Evolutionary conservation across 495 filamentous ascomycete species (phyloP), one percentile per base, ranked within the genome.

Genomic region (Hyphodiscus hymeniophilus): DNA sequence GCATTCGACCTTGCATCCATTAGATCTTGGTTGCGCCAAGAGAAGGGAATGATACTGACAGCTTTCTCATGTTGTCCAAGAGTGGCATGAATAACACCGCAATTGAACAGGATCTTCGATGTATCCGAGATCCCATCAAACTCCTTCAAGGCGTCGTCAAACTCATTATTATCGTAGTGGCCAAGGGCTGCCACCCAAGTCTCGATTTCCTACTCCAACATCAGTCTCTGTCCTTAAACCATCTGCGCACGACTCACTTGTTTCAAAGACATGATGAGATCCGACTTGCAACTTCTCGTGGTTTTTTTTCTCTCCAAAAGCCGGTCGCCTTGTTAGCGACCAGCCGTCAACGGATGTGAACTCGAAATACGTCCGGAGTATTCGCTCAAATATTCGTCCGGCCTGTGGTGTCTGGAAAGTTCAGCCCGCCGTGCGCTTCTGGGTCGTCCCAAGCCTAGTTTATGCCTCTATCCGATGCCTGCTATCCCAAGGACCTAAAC

Each of bases 101-200:
- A 92, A 63, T 99, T 99, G 74, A 99, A 99, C 34, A 94, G 72
- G 48, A 99, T 99, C 73, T 95, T 97, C 42, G 94, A 96, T 2
- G 92, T 99, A 63, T 97, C 94, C 45, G 88, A 74, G 58, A 97
- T 95, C 46, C 70, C 73, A 42, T 86, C 84, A 60, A 98, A 99
- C 46, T 80, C 73, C 56, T 76, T 76, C 48, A 97, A 64, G 4
- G 94, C 77, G 51, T 86, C 78, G 52, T 95, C 92, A 65, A 94
- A 97, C 57, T 97, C 87, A 69, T 95, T 91, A 62, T 87, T 87
- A 67, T 99, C 92, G 69, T 97, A 99, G 60, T 84, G 82, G 46
- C 75, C 82, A 21, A 97, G 79, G 58, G 92, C 92, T 63, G 82
- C 74, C 50, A 97, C 94, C 92, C 92, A 99, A 28, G 87, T 92